Evolutionary conservation across 352 stramenopile genomes (phyloP).

Genomic region (Phytophthora constricta): DNA sequence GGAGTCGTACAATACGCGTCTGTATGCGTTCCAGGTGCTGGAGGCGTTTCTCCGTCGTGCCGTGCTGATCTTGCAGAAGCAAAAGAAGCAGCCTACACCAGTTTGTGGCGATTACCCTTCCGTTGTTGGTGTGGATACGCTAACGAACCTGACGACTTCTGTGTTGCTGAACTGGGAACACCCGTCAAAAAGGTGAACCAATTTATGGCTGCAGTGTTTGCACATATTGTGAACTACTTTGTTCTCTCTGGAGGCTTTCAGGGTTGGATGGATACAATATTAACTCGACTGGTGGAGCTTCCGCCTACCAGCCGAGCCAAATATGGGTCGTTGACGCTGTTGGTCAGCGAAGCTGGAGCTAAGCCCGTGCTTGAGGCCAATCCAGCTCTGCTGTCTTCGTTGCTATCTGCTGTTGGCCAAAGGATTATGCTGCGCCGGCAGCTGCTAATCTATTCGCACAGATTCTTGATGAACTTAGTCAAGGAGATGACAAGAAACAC

Average conservation of each 20-base stretch:
- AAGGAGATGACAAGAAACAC: conserved; percentile 19
- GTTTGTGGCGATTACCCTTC: background rate
- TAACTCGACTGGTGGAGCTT: conserved; percentile 60
- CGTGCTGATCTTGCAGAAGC: conserved; percentile 54
- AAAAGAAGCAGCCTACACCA: conserved; percentile 16
- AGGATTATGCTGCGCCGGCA: conserved; percentile 69
- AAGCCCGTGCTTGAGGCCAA: conserved; percentile 52
- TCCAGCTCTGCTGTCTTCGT: conserved; percentile 55
- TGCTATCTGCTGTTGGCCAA: conserved; percentile 70
- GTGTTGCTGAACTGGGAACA: conserved; percentile 88
- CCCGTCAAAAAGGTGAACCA: conserved; percentile 87
- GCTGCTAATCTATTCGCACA: conserved; percentile 77
- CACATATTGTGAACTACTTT: conserved; percentile 73
- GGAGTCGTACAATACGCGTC: conserved; percentile 66
- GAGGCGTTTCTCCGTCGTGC: conserved; percentile 76
- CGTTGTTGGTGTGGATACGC: conserved; percentile 41
- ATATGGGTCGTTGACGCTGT: conserved; percentile 67
- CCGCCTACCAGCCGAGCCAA: conserved; percentile 70
- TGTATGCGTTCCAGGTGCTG: conserved; percentile 86
- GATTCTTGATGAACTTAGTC: conserved; percentile 57
- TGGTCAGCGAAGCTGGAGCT: conserved; percentile 57
- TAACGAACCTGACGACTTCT: conserved; percentile 57
- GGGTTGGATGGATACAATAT: conserved; percentile 54
- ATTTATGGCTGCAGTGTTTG: conserved; percentile 86
- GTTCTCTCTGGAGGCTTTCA: conserved; percentile 47